A percentile compares a stretch with the other conserved stretches of the same genome.
phyloP scores from a whole-genome alignment of 176 grass and related monocot species.

The Triticum aestivum region IWGSC_CS_RefSeq_v2.1 NC_057809.1:608094873-608095372 shows the following conservation, averaged over 20 bases:
- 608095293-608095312: neutral
- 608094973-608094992: neutral
- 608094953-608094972: neutral
- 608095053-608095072: neutral
- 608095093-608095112: neutral
- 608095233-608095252: neutral
- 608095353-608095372: neutral
- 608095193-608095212: neutral
- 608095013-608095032: neutral
- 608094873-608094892: neutral
- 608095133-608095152: neutral
- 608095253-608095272: neutral
- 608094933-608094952: neutral
- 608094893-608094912: neutral
- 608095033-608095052: neutral
- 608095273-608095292: neutral
- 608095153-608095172: neutral
- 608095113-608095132: neutral
- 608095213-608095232: neutral
- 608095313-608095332: neutral
- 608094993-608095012: neutral
- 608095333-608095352: neutral
- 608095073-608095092: neutral
- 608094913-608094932: neutral
- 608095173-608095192: neutral